Evolutionary conservation across 2,329 filamentous ascomycete species (phyloP).

Genomic region (Colletotrichum australisinense): DNA sequence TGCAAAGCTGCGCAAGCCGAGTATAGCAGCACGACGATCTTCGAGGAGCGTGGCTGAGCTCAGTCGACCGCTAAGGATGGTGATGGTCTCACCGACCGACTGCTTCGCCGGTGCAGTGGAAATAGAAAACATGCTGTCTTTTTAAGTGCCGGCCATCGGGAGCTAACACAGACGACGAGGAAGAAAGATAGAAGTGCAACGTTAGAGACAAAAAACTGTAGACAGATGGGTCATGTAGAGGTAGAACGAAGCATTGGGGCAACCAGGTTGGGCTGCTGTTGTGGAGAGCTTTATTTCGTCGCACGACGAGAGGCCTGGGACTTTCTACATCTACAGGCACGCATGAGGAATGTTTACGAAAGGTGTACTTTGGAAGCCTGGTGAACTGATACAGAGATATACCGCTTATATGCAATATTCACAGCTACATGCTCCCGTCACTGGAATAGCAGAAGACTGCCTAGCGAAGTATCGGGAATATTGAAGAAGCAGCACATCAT

Average conservation of each 20-base stretch:
- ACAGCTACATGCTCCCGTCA: not conserved
- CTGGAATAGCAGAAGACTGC: not conserved
- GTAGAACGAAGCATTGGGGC: not conserved
- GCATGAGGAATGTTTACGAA: not conserved
- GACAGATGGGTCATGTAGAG: not conserved
- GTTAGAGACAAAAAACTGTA: not conserved
- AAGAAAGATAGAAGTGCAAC: not conserved
- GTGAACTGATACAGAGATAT: not conserved
- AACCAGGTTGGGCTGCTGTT: not conserved
- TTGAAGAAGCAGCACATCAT: not conserved
- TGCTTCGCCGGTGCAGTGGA: slow-evolving; percentile 88
- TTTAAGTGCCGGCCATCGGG: slow-evolving; percentile 33
- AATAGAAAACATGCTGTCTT: slow-evolving; percentile 69
- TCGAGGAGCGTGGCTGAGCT: slow-evolving; percentile 92
- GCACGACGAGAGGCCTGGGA: not conserved
- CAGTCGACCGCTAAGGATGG: slow-evolving; percentile 86
- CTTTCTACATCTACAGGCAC: not conserved
- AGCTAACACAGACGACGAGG: not conserved
- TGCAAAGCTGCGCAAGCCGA: slow-evolving; percentile 93
- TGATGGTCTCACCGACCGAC: slow-evolving; percentile 94
- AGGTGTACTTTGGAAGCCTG: not conserved
- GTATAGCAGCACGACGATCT: slow-evolving; percentile 91
- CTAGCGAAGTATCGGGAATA: not conserved
- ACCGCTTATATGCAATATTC: not conserved
- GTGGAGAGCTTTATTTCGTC: not conserved